Base-by-base conservation (phyloP, 1,284 basidiomycete genomes). In the Heterobasidion annosum region DNA sequence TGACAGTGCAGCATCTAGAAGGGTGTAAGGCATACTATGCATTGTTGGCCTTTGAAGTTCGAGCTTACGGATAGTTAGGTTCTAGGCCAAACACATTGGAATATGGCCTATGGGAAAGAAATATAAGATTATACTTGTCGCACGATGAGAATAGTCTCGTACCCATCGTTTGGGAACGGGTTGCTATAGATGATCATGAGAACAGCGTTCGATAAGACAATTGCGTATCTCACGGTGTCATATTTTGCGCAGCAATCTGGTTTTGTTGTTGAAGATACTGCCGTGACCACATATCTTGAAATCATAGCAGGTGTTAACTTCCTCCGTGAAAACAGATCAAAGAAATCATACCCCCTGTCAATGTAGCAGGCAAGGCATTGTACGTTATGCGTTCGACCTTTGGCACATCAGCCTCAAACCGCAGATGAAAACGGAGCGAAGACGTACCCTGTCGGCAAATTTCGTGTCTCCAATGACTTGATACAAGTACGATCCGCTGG, bases 221-320 rank as follows among this genome's bases (percentile, higher is more conserved):
- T 47, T 43, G 54, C n/a, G 10, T 40, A 34, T 61, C 77, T 61
- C 51, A 81, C 76, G 76, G 78, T 3, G 64, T 73, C 79, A 81
- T 81, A 59, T 79, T 79, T 65, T 76, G 73, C 8, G 78, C 70
- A 2, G 76, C 77, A 49, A 82, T 76, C 59, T 82, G 80, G 61
- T 81, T 83, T 62, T 80, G 75, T 59, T 82, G 75, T 57, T 82
- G 81, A 15, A 82, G 65, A 62, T 82, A 83, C 58, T 82, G 79
- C 10, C 78, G 68, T 0, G 76, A 74, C 79, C 79, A 81, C 77
- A 81, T 81, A 57, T 79, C 78, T 79, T 18, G 45, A n/a, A 35
- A 8, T 42, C 34, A 34, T 46, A 13, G 45, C 40, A 34, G 49
- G 25, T 10, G 43, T 44, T 33, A n/a, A 48, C 12, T 12, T 48